Conservation (phyloP, 805 yeast species). For the Candida ponderosae region DNA sequence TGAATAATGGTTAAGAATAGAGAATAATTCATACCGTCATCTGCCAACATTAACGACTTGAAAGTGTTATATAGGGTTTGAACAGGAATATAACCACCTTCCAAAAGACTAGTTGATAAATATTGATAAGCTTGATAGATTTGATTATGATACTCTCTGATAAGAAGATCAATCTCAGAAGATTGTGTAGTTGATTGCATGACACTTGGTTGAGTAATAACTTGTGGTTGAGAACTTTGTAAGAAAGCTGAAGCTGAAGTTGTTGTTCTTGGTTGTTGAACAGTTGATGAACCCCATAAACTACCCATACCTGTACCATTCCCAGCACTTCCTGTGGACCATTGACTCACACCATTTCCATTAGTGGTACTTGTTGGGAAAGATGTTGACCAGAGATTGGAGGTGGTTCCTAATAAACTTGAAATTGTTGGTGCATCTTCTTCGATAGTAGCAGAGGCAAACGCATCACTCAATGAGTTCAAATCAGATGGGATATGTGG, state of each 20-base stretch:
- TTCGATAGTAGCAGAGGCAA: no score
- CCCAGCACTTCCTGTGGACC: no score
- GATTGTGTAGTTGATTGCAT: neutral
- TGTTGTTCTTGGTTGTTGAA: neutral
- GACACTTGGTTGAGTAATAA: neutral
- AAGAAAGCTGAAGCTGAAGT: neutral
- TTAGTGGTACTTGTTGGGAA: no score
- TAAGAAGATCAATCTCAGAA: slow-evolving; percentile 1
- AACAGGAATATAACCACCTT: slow-evolving; percentile 5
- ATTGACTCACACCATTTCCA: no score
- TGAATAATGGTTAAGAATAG: slow-evolving; percentile 9
- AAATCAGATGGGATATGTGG: no score
- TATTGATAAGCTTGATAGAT: slow-evolving; percentile 6
- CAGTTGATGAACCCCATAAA: no score
- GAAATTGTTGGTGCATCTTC: no score
- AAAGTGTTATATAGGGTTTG: slow-evolving; percentile 3
- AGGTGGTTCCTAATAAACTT: no score
- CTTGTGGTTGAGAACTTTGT: neutral
- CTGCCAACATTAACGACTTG: slow-evolving; percentile 1
- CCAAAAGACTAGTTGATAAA: slow-evolving; percentile 2
- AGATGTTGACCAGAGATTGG: no score
- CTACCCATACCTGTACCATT: no score
- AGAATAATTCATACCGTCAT: neutral
- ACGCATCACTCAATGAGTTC: no score
- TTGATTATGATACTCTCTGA: slow-evolving; percentile 5